Conservation (phyloP, 31 red algal genomes). For the Odonthalia washingtoniensis region DNA sequence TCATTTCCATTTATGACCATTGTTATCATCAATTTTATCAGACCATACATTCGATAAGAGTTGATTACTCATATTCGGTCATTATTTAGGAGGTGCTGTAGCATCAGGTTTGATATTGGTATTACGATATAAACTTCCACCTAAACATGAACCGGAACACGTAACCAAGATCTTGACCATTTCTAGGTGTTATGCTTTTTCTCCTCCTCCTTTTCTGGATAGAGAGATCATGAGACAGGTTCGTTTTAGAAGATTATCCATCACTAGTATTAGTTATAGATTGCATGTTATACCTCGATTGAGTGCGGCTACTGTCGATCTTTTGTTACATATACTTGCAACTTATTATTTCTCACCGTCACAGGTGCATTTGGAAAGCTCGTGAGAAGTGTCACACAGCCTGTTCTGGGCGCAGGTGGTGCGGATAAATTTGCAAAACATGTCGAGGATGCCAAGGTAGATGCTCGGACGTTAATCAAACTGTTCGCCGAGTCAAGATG, state of each 20-base stretch:
- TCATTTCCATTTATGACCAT: too few relatives aligned
- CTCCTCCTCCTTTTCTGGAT: constrained; percentile 69
- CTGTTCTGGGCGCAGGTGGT: constrained; percentile 18
- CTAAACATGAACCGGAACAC: too few relatives aligned
- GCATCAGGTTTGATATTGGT: too few relatives aligned
- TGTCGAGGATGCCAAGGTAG: not conserved
- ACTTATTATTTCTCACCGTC: constrained; percentile 54
- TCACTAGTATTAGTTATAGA: constrained; percentile 66
- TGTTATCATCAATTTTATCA: too few relatives aligned
- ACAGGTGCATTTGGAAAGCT: constrained; percentile 43
- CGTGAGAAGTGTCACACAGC: constrained; percentile 48
- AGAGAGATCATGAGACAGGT: constrained; percentile 42
- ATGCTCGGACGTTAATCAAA: too few relatives aligned
- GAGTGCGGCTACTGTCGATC: constrained; percentile 73
- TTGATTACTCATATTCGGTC: too few relatives aligned
- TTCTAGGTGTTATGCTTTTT: constrained; percentile 57
- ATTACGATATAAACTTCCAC: too few relatives aligned
- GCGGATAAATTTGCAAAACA: not conserved
- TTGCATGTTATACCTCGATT: constrained; percentile 84
- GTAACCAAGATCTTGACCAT: not conserved
- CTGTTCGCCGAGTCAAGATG: too few relatives aligned
- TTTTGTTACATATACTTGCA: constrained; percentile 61
- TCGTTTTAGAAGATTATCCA: constrained; percentile 38
- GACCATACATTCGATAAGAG: too few relatives aligned
- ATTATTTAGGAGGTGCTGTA: too few relatives aligned